These are phyloP conservation scores for Evernia prunastri DNA, from an alignment of 495 filamentous ascomycete species.

Conservation along the genomic window DNA sequence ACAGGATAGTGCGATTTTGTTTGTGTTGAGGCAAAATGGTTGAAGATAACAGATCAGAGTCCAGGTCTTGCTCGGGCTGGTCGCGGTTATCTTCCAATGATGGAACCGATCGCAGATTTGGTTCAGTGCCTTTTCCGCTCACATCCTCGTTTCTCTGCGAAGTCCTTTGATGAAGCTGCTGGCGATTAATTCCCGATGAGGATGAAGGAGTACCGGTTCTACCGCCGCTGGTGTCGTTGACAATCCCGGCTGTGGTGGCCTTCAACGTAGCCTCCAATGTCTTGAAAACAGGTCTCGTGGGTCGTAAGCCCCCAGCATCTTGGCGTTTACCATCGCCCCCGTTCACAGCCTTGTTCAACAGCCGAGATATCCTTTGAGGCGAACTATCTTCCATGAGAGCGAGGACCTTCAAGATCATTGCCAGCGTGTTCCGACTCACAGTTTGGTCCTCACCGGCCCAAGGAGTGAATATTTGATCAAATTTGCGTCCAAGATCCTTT, in stretches of 20 bases:
- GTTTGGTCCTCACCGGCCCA: neutral
- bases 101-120: neutral
- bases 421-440: neutral
- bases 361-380: neutral
- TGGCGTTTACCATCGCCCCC: neutral
- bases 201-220: neutral
- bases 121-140: neutral
- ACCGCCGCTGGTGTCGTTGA: neutral
- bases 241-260: neutral
- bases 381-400: neutral
- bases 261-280: neutral
- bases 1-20: slow-evolving; percentile 1
- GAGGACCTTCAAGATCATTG: neutral
- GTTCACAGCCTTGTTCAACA: neutral
- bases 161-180: neutral
- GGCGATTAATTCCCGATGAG: neutral
- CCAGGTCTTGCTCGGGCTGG: neutral
- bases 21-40: neutral
- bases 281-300: neutral
- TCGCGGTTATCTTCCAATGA: neutral
- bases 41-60: too few species aligned
- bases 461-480: neutral
- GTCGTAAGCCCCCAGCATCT: neutral
- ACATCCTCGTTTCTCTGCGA: neutral
- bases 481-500: neutral